These are phyloP conservation scores for Emydomyces testavorans DNA, from an alignment of 2,329 filamentous ascomycete species.

Conservation along the genomic window DNA sequence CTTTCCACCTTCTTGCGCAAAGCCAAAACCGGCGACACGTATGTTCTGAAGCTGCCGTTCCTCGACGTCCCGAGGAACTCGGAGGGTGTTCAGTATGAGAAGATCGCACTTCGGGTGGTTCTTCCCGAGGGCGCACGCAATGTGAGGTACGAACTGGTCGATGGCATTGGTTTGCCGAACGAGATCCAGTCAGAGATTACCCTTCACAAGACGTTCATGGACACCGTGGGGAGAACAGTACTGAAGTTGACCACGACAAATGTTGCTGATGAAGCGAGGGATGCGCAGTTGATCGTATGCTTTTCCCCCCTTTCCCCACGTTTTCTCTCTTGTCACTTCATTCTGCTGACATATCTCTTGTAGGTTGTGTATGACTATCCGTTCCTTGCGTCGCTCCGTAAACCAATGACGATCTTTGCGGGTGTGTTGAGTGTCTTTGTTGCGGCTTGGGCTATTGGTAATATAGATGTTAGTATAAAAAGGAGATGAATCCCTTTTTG, in stretches of 20 bases:
- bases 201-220: conserved; percentile 80
- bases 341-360: conserved; percentile 3
- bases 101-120: conserved; percentile 67
- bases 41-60: conserved; percentile 81
- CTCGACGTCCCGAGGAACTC: conserved; percentile 77
- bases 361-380: conserved; percentile 75
- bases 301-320: neutral
- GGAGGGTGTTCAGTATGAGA: conserved; percentile 78
- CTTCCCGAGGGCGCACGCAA: conserved; percentile 78
- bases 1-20: conserved; percentile 63
- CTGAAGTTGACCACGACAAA: conserved; percentile 73
- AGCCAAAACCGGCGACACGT: conserved; percentile 51
- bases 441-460: conserved; percentile 61
- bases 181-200: conserved; percentile 46
- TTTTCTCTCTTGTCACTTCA: neutral
- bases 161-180: conserved; percentile 56
- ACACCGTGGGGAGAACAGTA: conserved; percentile 77
- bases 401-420: conserved; percentile 70
- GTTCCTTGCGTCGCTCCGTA: conserved; percentile 61
- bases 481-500: conserved; percentile 33
- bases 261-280: conserved; percentile 79
- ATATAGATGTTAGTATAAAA: conserved; percentile 70
- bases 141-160: conserved; percentile 54
- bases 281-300: conserved; percentile 61
- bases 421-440: conserved; percentile 65